Base-by-base conservation (phyloP, 2,329 filamentous ascomycete genomes). In the Sporothrix pallida region DNA sequence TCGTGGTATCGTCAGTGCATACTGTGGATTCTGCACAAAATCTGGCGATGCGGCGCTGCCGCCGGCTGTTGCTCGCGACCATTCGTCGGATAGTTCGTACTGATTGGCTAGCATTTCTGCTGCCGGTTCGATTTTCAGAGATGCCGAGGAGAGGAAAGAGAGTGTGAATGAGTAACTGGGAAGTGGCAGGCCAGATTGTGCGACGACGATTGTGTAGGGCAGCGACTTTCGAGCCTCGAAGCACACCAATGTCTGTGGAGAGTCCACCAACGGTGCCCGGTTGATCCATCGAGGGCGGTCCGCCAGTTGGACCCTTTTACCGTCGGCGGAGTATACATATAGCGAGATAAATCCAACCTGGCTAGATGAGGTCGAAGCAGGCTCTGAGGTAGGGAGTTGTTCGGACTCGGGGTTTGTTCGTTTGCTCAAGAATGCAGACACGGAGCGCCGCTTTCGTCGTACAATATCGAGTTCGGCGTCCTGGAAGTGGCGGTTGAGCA, bases 1-100 rank as follows among this genome's bases (percentile, higher is more conserved):
- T 3, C 82, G 80, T 0, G 87, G 78, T 67, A 95, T 78, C 15
- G 84, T 82, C 7, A 99, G 84, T 73, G 87, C 87, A 80, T 93
- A 98, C 80, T 98, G 95, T 0, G 96, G 96, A 78, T 98, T 99
- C 73, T 88, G 86, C n/a, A 91, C 88, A 82, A 96, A 98, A 9
- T 87, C 89, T 1, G 92, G 82, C 42, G 91, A 92, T 75, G 91
- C 90, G 0, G 93, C 89, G 79, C 94, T 97, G 44, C 96, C 96
- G 26, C 96, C 96, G 3, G 94, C 93, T 0, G 92, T 95, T 68
- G 91, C 88, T 71, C 88, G 85, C 2, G 89, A 94, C 96, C 96
- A 99, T 2, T 87, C 85, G 1, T 91, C 90, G 1, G 85, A 80
- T 31, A 91, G 80, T 73, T 89, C 88, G n/a, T 83, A 86, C 74